phyloP scores from a whole-genome alignment of 805 yeast species.

The Candida mattraensis region DNA sequence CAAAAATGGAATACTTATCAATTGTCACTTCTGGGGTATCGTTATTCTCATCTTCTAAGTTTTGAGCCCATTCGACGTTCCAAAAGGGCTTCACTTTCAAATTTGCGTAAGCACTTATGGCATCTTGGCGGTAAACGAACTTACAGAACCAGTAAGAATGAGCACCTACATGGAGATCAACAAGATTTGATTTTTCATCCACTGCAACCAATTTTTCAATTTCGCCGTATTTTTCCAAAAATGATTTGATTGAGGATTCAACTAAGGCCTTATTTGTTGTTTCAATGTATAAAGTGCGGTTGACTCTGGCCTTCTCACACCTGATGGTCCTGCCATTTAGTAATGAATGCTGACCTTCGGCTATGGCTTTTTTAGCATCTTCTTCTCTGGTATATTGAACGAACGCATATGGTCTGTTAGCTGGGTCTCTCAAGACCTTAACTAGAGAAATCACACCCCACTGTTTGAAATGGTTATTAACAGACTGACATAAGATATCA shows the following conservation, averaged over 20 bases:
- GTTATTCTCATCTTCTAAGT: slow-evolving; percentile 53
- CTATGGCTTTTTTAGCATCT: slow-evolving; percentile 69
- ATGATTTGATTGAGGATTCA: slow-evolving; percentile 35
- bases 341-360: slow-evolving; percentile 63
- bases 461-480: slow-evolving; percentile 61
- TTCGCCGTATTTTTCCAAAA: slow-evolving; percentile 64
- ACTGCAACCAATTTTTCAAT: slow-evolving; percentile 62
- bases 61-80: slow-evolving; percentile 84
- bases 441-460: slow-evolving; percentile 75
- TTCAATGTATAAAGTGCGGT: slow-evolving; percentile 71
- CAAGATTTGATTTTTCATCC: slow-evolving; percentile 32
- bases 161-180: slow-evolving; percentile 17
- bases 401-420: slow-evolving; percentile 88
- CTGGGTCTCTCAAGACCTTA: slow-evolving; percentile 79
- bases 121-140: slow-evolving; percentile 82
- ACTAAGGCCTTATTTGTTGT: slow-evolving; percentile 33
- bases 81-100: slow-evolving; percentile 54
- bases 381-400: slow-evolving; percentile 76
- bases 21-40: slow-evolving; percentile 43
- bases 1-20: slow-evolving; percentile 73
- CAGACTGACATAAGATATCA: slow-evolving; percentile 69
- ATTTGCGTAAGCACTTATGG: slow-evolving; percentile 78
- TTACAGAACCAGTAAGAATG: slow-evolving; percentile 64
- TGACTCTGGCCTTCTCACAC: slow-evolving; percentile 90
- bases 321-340: slow-evolving; percentile 76